Conservation (phyloP, 805 yeast genomes). For the Suhomyces faveliae region DNA sequence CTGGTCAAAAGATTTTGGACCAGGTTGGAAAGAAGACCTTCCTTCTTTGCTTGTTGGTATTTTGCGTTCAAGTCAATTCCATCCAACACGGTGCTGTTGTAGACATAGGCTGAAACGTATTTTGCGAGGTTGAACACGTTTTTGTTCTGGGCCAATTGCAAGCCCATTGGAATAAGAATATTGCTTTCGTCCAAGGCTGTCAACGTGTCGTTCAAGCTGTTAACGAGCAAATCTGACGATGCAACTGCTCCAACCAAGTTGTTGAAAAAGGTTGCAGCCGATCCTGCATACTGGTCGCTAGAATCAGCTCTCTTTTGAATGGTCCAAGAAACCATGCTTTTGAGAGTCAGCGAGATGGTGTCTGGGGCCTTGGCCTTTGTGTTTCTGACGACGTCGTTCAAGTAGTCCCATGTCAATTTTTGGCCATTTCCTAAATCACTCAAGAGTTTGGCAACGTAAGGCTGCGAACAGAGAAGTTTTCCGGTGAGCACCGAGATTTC, state of each 20-base stretch:
- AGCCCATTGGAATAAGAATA: constrained; percentile 25
- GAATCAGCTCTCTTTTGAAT: constrained; percentile 7
- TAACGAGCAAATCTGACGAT: constrained; percentile 6
- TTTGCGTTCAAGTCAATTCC: constrained; percentile 26
- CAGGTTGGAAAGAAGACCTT: constrained; percentile 18
- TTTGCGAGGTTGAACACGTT: constrained; percentile 18
- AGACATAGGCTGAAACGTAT: constrained; percentile 25
- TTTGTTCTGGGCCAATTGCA: constrained; percentile 24
- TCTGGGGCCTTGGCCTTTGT: constrained; percentile 26
- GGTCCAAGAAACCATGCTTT: constrained; percentile 1
- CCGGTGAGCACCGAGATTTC: constrained; percentile 27
- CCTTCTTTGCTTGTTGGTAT: constrained; percentile 23
- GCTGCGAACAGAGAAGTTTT: constrained; percentile 20
- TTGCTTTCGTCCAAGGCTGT: constrained; percentile 32
- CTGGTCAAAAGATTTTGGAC: constrained; percentile 26
- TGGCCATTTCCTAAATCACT: constrained; percentile 35
- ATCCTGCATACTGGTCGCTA: constrained; percentile 24
- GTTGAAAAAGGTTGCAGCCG: constrained; percentile 30
- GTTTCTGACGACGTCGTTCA: constrained; percentile 28
- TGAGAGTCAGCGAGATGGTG: constrained; percentile 4
- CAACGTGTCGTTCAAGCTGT: constrained; percentile 23
- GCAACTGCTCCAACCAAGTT: constrained; percentile 21
- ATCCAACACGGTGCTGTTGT: constrained; percentile 33
- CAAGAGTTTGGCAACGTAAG: constrained; percentile 31
- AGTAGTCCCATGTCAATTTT: constrained; percentile 25